Evolutionary conservation across 2,329 filamentous ascomycete genomes (phyloP).

Genomic region (Nigrospora oryzae): DNA sequence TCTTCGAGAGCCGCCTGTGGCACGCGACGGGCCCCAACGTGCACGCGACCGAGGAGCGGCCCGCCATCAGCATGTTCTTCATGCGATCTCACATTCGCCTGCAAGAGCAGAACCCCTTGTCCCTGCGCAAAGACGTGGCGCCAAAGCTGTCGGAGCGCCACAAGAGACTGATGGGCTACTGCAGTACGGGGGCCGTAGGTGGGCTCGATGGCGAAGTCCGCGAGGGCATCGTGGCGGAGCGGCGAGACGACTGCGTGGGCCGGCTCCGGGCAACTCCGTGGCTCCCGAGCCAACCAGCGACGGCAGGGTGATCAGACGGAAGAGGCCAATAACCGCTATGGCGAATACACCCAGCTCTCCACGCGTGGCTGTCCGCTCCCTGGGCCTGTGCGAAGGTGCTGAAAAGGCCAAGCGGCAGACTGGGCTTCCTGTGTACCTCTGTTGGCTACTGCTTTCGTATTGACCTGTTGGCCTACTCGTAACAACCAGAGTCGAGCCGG

Average conservation of each 20-base stretch:
- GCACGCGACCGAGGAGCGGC: conserved; percentile 4
- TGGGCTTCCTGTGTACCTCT: too few relatives aligned
- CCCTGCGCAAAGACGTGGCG: conserved; percentile 17
- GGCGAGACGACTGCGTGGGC: background rate
- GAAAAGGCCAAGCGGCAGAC: too few relatives aligned
- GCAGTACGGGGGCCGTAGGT: background rate
- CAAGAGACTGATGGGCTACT: background rate
- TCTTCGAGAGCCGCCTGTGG: conserved; percentile 19
- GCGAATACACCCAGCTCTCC: too few relatives aligned
- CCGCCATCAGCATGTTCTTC: conserved; percentile 14
- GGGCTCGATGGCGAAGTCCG: background rate
- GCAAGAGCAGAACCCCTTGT: conserved; percentile 20
- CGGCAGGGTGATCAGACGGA: too few relatives aligned
- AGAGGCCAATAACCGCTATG: too few relatives aligned
- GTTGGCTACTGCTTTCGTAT: too few relatives aligned
- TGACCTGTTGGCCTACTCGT: too few relatives aligned
- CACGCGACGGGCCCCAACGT: conserved; percentile 18
- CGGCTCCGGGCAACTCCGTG: background rate
- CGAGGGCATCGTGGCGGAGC: background rate
- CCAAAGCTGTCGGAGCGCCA: conserved; percentile 14
- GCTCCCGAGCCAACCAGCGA: too few relatives aligned
- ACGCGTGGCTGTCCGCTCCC: too few relatives aligned
- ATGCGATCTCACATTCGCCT: conserved; percentile 19
- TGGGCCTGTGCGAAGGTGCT: too few relatives aligned
- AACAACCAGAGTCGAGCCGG: too few relatives aligned